Base-by-base conservation (phyloP, 805 yeast species). In the Komagataella pseudopastoris region DNA sequence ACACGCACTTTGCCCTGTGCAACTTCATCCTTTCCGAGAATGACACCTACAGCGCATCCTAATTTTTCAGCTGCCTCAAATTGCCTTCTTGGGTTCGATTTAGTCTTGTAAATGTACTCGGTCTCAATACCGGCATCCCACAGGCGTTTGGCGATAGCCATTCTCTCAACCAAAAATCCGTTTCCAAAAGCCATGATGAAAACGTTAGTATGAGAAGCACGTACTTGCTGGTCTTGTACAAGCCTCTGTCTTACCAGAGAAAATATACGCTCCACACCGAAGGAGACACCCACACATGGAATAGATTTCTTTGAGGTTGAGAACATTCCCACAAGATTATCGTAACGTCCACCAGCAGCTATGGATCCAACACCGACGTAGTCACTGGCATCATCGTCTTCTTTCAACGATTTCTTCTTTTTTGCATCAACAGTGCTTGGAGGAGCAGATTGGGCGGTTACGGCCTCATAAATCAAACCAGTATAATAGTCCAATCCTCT, bases 261-360 rank as follows among this genome's bases (percentile, higher is more conserved):
- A 66, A 93, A 93, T 56, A 93, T 69, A 67, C 99, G 81, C 71
- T 93, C 99, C 51, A 93, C 91, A 62, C 99, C 99, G 61, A 93
- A 93, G 2, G 99, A 93, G 51, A 91, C 74, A 66, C 99, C 99
- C 52, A 93, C 95, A 73, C 99, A 93, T 23, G 99, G 99, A 62
- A 93, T 89, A 20, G 90, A 84, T 36, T 70, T 71, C 69, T 87
- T 88, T 58, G 93, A 89, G 58, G 82, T 83, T 51, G 88, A 78
- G 66, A 93, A 93, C 99, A 93, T 93, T 59, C 96, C 96, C 44
- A 93, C 98, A 54, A 93, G 78, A 61, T 85, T 85, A 68, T 93
- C 99, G 68, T 93, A 93, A 68, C 99, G 87, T 57, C 99, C 99
- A 71, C 99, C 99, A 49, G 96, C 99, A 50, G 96, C 96, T 62